These are phyloP conservation scores for Yarrowia osloensis DNA, from an alignment of 805 yeast species.

Conservation along the genomic window DNA sequence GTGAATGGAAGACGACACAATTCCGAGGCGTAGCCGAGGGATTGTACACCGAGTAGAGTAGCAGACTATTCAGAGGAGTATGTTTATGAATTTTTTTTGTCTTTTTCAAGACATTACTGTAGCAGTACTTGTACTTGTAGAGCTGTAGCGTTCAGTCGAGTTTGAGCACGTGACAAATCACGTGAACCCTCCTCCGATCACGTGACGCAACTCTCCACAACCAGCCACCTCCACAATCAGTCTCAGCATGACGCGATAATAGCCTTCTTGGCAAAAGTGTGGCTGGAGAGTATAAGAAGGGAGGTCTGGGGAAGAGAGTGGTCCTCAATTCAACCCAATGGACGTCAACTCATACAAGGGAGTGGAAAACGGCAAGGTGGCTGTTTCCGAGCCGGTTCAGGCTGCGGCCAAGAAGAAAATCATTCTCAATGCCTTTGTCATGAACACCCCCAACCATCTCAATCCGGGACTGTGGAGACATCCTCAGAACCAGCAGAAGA, in stretches of 20 bases:
- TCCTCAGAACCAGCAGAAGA: slow-evolving; percentile 44
- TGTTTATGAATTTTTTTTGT: no score
- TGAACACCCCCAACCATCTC: slow-evolving; percentile 40
- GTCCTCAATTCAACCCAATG: no score
- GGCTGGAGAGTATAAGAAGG: slow-evolving; percentile 2
- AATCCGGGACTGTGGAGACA: slow-evolving; percentile 46
- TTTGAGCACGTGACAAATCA: not conserved
- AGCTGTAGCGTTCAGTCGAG: no score
- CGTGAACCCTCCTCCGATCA: not conserved
- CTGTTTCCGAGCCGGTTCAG: not conserved
- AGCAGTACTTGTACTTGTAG: no score
- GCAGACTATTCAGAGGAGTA: no score
- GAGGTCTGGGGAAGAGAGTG: not conserved
- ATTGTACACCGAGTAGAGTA: no score
- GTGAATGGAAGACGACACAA: no score
- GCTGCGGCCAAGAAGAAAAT: slow-evolving; percentile 36
- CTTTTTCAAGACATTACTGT: no score
- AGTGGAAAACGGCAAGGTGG: slow-evolving; percentile 11
- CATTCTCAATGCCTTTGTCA: slow-evolving; percentile 47
- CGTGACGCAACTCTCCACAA: not conserved
- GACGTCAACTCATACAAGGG: slow-evolving; percentile 22
- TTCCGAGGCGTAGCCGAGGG: no score
- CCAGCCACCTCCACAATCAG: not conserved
- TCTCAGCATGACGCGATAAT: slow-evolving; percentile 15
- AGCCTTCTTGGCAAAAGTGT: not conserved